phyloP scores from a whole-genome alignment of 805 yeast species.

The Pichia kluyveri region DNA sequence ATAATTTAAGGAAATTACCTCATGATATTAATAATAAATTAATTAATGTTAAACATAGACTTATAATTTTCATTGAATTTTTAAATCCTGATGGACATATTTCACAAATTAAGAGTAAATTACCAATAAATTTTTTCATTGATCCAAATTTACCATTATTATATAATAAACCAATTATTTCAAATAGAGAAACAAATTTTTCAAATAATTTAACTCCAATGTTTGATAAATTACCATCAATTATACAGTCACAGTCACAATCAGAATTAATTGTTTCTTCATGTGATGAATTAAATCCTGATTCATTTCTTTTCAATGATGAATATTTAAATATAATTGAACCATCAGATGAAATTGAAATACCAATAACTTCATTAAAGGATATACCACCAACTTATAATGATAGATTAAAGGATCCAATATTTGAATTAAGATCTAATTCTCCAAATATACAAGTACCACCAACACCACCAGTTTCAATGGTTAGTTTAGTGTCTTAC shows the following conservation, averaged over 20 bases:
- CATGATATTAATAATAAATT: constrained; percentile 36
- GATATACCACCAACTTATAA: constrained; percentile 18
- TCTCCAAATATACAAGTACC: not conserved
- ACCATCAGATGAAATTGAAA: not conserved
- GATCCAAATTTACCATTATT: constrained; percentile 24
- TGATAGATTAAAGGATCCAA: constrained; percentile 15
- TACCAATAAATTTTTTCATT: constrained; percentile 37
- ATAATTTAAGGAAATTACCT: constrained; percentile 29
- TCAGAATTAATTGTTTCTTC: constrained; percentile 5
- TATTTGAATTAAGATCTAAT: constrained; percentile 11
- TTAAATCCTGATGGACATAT: constrained; percentile 41
- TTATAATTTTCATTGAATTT: constrained; percentile 35
- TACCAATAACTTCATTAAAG: not conserved
- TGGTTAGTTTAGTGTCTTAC: too few relatives aligned
- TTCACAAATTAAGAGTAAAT: constrained; percentile 42
- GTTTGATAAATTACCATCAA: not conserved
- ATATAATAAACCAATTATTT: not conserved
- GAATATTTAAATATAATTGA: not conserved
- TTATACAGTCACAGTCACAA: not conserved
- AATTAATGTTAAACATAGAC: constrained; percentile 36
- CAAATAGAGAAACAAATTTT: not conserved
- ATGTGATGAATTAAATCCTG: constrained; percentile 5
- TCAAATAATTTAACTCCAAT: not conserved
- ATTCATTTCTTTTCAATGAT: constrained; percentile 7
- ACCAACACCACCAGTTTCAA: not conserved